Evolutionary conservation across 345 rosid species (phyloP).

Genomic region (Pistacia atlantica): DNA sequence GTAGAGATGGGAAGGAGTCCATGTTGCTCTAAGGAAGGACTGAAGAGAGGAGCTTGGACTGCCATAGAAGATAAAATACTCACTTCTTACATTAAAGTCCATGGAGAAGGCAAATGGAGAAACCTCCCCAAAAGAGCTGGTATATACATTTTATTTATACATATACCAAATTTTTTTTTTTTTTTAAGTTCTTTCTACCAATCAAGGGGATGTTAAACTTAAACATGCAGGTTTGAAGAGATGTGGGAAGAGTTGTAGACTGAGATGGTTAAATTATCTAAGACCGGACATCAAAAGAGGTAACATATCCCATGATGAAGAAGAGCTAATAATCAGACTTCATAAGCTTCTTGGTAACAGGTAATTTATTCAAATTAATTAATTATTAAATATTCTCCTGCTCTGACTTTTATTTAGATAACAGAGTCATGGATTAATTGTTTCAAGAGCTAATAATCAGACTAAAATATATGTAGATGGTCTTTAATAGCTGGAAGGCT

Average conservation of each 20-base stretch:
- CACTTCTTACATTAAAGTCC: slow-evolving; percentile 43
- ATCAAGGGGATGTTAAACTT: not conserved
- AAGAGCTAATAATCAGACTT: slow-evolving; percentile 57
- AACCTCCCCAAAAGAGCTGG: slow-evolving; percentile 66
- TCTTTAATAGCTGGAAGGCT: slow-evolving; percentile 67
- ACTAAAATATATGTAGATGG: slow-evolving; percentile 39
- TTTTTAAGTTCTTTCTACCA: not conserved
- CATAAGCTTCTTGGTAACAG: slow-evolving; percentile 72
- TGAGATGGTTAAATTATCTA: slow-evolving; percentile 60
- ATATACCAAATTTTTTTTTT: not conserved
- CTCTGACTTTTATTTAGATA: no score
- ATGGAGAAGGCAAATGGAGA: slow-evolving; percentile 71
- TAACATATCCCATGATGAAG: slow-evolving; percentile 54
- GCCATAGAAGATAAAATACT: slow-evolving; percentile 55
- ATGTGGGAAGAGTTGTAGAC: slow-evolving; percentile 69
- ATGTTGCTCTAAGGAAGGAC: slow-evolving; percentile 62
- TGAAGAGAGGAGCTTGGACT: slow-evolving; percentile 67
- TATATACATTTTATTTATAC: slow-evolving; percentile 1
- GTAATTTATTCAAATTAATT: slow-evolving; percentile 17
- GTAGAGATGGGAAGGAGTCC: slow-evolving; percentile 61
- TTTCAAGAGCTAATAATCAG: not conserved
- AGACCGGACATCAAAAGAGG: slow-evolving; percentile 67
- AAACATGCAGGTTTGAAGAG: slow-evolving; percentile 45
- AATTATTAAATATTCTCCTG: no score
- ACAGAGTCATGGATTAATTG: no score